Evolutionary conservation across 345 rosid species (phyloP), one percentile per base, ranked within the genome.

Genomic region (Eucalyptus guilfoylei): DNA sequence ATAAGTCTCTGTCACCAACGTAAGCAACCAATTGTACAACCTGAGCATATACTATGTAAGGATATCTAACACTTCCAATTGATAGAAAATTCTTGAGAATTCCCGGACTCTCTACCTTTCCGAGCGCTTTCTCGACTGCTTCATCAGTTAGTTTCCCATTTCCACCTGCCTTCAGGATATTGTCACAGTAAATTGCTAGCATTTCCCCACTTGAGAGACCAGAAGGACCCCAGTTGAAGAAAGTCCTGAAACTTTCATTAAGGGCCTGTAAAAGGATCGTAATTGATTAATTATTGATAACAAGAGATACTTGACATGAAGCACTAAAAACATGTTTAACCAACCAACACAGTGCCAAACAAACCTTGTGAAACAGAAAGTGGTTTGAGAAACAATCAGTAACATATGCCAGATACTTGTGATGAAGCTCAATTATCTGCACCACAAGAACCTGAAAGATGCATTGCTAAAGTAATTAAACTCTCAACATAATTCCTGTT

Each of bases 1-100:
- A 93, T 40, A 92, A 80, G 80, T 92, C 93, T 72, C 91, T 90
- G 86, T 94, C 93, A 2, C 89, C 88, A 55, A 93, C 80, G 76
- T 90, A 94, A 19, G 88, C 91, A 89, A 92, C 91, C 58, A 93
- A 89, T 89, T 90, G 89, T 17, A 92, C 90, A 58, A 96, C 97
- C 98, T 97, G 93, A 87, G 93, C 80, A 89, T 92, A 90, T 89
- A 76, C 47, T 76, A 6, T 23, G 47, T 76, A 40, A 76, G 85
- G 85, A 40, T 76, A 76, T 21, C 14, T 76, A 37, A 23, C 85
- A 76, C 30, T 76, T 21, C 85, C 47, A 76, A 76, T 21, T 23
- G 85, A 76, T 34, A 72, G 23, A 76, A 40, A 21, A 40, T 76
- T 76, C 47, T 76, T 76, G 47, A 40, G 85, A 76, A 76, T 76